Base-by-base conservation (phyloP, 805 yeast genomes). In the Lachancea sp. region DNA sequence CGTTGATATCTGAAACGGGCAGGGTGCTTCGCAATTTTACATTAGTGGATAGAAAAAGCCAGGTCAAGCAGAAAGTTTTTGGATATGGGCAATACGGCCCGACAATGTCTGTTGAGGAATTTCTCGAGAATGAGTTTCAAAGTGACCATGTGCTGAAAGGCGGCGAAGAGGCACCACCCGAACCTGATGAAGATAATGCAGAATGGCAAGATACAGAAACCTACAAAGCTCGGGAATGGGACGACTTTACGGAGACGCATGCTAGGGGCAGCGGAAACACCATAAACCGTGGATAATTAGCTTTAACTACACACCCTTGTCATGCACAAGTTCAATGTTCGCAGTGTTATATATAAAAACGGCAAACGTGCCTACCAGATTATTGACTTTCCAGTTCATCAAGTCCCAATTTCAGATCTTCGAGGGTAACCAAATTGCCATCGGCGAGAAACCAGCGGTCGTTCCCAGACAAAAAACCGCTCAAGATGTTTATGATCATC, bases 21-120 rank as follows among this genome's bases (percentile, higher is more conserved):
- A 83, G 81, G 58, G 81, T 90, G 5, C 61, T 84, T 23, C 74
- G 83, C 50, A 97, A 97, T 8, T 92, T 90, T 61, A 83, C 90
- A 0, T 71, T 90, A 13, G 76, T 78, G 11, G 67, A 80, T 8
- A 64, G 71, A 31, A 71, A 77, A 44, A 77, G 76, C 26, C 75
- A 80, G 34, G 49, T 86, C 13, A 68, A 72, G 42, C 65, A 70
- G 23, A 75, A 80, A 51, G 96, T 89, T 0, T 78, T 75, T 50
- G 96, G 97, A 1, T 86, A 94, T 2, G 98, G 97, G 1, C 97
- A 92, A 62, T 78, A 73, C 19, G 69, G 90, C 21, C 98, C 98
- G 2, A 86, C 97, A 0, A 86, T 92, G 92, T 70, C 95, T 0
- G 88, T 92, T 0, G 98, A 92, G 48, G 97, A 92, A 51, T 80